Evolutionary conservation across 306 rosid species (phyloP), one percentile per base, ranked within the genome.

Genomic region (Hippophae gyantsensis): DNA sequence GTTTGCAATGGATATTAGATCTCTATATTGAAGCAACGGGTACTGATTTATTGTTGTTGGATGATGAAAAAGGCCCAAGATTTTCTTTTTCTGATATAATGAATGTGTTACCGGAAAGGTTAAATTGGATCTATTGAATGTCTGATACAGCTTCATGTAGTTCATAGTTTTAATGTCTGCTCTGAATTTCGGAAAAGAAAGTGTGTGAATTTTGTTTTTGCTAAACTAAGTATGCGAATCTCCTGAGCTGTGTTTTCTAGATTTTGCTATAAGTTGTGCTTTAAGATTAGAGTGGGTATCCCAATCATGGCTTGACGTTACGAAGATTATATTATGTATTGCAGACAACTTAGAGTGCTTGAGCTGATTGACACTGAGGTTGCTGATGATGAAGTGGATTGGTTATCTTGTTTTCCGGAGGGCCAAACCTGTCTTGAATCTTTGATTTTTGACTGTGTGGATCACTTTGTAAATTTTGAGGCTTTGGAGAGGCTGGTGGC

Each of bases 401-500:
- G 95, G 95, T 64, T 86, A 60, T 77, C 79, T 12, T 81, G 69
- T 78, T 89, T 89, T 71, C 89, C 92, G 3, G 95, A 80, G 72
- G 70, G 74, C 54, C 82, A 75, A 44, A 75, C 75, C 3, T 75
- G 67, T 73, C 61, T 89, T 53, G 95, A 86, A 69, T 86, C 93
- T 56, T 79, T 89, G 73, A 81, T 63, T 48, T 86, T 89, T 12
- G 93, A 86, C 38, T 89, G 95, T 53, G 80, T 86, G 10, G 95
- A 84, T 9, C 63, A 71, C 54, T 78, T 66, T 3, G 45, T 84
- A 54, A 82, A 80, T 77, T 84, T 86, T 1, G 87, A 76, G 66
- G 92, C 97, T 8, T 82, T 89, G 89, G 97, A 89, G 77, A 63
- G 72, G 70, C 69, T 89, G 48, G 97, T 84, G 75, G 74, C 74